Evolutionary conservation across 768 basidiomycete genomes (phyloP), one percentile per base, ranked within the genome.

Genomic region (Podaxis sp.): DNA sequence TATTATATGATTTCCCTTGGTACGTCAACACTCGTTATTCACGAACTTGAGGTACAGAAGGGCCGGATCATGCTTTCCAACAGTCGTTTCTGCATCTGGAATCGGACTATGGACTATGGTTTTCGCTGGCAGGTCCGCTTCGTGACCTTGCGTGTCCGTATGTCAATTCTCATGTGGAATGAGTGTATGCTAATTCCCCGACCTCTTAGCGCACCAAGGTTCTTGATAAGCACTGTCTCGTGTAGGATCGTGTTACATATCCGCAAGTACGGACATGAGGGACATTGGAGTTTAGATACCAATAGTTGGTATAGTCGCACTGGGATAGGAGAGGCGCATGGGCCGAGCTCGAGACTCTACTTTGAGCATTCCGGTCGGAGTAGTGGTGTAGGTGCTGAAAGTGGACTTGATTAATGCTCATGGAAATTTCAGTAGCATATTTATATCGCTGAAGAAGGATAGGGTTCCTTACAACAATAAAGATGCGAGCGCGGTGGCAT

Each of bases 261-360:
- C 23, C 54, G 54, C 6, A 55, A 55, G 21, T 55, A 55, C n/a
- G 54, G 54, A 25, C n/a, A 55, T 44, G 54, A 55, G 27, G 54
- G 16, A 6, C 25, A 16, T 18, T 40, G 13, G 54, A 14, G 5
- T 16, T 38, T 9, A 1, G 23, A 55, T 18, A 28, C 21, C 23
- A 27, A 27, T 23, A 11, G 10, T 6, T 5, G n/a, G n/a, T n/a
- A n/a, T 18, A 18, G 18, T 10, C 11, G 10, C 47, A 14, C 23
- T 25, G 21, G 23, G 18, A 48, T 48, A 9, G 21, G 25, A 11
- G 47, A 48, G 23, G 4, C 54, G 7, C 38, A 5, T n/a, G 38
- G 25, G 21, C 18, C 54, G 5, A 35, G 44, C 25, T 55, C 54
- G 5, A 42, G 23, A 27, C n/a, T 55, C 27, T 25, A 14, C 2